Evolutionary conservation across 2,329 filamentous ascomycete genomes (phyloP).

Genomic region (Aureobasidium sp.): DNA sequence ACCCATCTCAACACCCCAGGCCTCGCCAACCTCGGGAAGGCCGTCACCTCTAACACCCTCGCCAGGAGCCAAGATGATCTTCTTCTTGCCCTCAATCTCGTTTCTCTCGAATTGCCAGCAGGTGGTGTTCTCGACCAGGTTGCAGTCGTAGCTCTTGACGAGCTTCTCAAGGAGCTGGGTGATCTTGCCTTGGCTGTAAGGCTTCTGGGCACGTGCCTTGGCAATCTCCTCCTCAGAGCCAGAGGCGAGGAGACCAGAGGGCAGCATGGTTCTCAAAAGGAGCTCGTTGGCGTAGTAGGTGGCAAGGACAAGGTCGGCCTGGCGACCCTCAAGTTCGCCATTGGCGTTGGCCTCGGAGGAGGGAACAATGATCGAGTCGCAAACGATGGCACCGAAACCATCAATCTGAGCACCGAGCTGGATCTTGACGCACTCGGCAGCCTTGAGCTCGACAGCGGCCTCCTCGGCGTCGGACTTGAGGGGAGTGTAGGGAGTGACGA

Average conservation of each 20-base stretch:
- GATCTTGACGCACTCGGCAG: constrained; percentile 87
- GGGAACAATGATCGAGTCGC: constrained; percentile 76
- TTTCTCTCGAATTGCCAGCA: constrained; percentile 95
- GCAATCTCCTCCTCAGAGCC: constrained; percentile 93
- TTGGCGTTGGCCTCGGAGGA: constrained; percentile 55
- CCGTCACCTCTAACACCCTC: constrained; percentile 90
- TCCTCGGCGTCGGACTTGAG: constrained; percentile 79
- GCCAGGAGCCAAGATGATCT: constrained; percentile 83
- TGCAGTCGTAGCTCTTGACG: constrained; percentile 82
- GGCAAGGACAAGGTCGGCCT: constrained; percentile 81
- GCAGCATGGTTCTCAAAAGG: constrained; percentile 80
- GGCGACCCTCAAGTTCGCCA: constrained; percentile 50
- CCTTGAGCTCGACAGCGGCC: constrained; percentile 69
- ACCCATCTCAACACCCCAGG: constrained; percentile 96
- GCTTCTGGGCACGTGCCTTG: constrained; percentile 71
- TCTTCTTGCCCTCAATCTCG: constrained; percentile 96
- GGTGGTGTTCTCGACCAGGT: constrained; percentile 93
- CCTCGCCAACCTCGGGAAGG: constrained; percentile 77
- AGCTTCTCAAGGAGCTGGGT: constrained; percentile 84
- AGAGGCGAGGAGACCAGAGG: constrained; percentile 73
- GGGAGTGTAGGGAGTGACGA: constrained; percentile 94
- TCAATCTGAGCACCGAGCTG: constrained; percentile 99
- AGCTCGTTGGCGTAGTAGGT: constrained; percentile 95
- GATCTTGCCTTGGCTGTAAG: constrained; percentile 79
- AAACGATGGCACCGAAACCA: constrained; percentile 92